These are phyloP conservation scores for Xylariaceae sp. DNA, from an alignment of 2,329 filamentous ascomycete genomes.

Conservation along the genomic window DNA sequence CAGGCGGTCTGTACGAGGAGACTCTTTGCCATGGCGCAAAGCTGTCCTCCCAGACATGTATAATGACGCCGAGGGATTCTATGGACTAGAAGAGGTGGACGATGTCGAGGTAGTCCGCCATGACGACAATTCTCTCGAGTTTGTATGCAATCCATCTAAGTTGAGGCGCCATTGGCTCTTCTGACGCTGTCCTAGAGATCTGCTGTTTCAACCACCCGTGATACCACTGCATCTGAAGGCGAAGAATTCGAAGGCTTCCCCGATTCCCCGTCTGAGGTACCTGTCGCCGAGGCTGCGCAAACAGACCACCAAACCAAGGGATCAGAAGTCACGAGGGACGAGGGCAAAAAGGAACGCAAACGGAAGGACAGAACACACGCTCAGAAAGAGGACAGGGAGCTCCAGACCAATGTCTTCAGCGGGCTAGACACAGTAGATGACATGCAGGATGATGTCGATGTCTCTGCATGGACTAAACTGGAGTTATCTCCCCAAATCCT, in stretches of 20 bases:
- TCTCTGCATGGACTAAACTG: conserved; percentile 72
- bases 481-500: conserved; percentile 66
- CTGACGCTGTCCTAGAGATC: conserved; percentile 22
- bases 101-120: conserved; percentile 77
- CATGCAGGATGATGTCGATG: conserved; percentile 55
- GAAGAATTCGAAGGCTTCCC: conserved; percentile 59
- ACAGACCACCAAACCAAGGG: not conserved
- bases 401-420: conserved; percentile 45
- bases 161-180: not conserved
- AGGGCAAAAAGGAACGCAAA: conserved; percentile 12
- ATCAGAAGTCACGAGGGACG: conserved; percentile 15
- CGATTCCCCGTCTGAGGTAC: conserved; percentile 33
- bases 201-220: conserved; percentile 6
- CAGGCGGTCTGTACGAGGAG: conserved; percentile 36
- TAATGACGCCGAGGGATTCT: conserved; percentile 90
- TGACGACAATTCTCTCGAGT: conserved; percentile 47
- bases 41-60: conserved; percentile 67
- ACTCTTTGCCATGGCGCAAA: conserved; percentile 48
- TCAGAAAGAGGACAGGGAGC: conserved; percentile 30
- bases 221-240: conserved; percentile 8
- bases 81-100: conserved; percentile 83
- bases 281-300: conserved; percentile 12
- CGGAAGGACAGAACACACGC: conserved; percentile 27
- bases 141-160: conserved; percentile 32
- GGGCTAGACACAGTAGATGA: conserved; percentile 47